phyloP scores from a whole-genome alignment of 768 basidiomycete genomes.

The Pleurotus tuoliensis region DNA sequence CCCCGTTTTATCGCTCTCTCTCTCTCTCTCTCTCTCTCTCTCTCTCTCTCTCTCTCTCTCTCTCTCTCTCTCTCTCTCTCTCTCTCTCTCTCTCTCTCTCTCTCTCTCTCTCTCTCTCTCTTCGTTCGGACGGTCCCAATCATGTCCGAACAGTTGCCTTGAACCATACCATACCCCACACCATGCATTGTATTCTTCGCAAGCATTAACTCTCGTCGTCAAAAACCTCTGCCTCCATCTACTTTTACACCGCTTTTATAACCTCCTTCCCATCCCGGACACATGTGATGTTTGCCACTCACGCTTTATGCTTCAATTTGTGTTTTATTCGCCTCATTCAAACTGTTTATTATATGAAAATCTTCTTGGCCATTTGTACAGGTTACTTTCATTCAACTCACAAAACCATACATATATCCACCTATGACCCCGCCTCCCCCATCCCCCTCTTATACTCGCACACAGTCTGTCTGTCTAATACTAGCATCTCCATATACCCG shows the following conservation, averaged over 20 bases:
- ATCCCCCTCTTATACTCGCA: constrained; percentile 13
- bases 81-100: too few species aligned
- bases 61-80: too few species aligned
- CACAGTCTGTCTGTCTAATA: constrained; percentile 59
- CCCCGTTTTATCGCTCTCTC: constrained; percentile 32
- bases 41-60: too few species aligned
- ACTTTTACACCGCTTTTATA: constrained; percentile 39
- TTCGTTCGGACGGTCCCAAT: constrained; percentile 38
- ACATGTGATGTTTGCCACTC: background rate
- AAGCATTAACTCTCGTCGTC: background rate
- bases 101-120: too few species aligned
- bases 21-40: constrained; percentile 12
- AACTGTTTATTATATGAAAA: constrained; percentile 4
- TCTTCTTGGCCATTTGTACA: constrained; percentile 50
- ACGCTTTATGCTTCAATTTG: background rate
- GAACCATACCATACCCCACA: constrained; percentile 45
- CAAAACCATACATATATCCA: background rate
- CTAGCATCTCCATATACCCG: constrained; percentile 10
- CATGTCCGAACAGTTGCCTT: constrained; percentile 31
- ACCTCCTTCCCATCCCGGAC: too few species aligned
- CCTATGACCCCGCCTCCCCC: constrained; percentile 24
- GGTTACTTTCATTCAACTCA: constrained; percentile 31
- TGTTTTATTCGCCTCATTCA: constrained; percentile 5
- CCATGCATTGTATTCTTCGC: constrained; percentile 59
- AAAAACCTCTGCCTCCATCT: constrained; percentile 44